These are phyloP conservation scores for Carex cristatella DNA, from an alignment of 176 grass and related monocot genomes.

Conservation along the genomic window DNA sequence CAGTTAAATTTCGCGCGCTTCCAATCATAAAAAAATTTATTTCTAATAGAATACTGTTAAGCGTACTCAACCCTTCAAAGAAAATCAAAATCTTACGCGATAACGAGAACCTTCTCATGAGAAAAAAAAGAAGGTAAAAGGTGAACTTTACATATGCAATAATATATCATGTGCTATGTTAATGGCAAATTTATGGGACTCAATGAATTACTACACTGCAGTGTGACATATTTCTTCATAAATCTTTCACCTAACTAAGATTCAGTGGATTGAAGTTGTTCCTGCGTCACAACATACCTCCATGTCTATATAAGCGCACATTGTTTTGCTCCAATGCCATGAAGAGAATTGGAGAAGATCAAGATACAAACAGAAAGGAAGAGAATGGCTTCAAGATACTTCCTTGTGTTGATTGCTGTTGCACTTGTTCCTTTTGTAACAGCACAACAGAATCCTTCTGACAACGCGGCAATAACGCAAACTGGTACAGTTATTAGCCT, in stretches of 20 bases:
- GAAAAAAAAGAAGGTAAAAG: too few species aligned
- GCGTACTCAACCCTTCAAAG: too few species aligned
- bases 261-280: neutral
- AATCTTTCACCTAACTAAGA: neutral
- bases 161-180: too few species aligned
- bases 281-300: neutral
- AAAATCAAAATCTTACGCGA: too few species aligned
- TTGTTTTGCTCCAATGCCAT: neutral
- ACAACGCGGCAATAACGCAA: neutral
- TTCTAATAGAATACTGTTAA: too few species aligned
- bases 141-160: too few species aligned
- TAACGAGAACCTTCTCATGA: too few species aligned
- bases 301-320: neutral
- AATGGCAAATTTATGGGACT: too few species aligned
- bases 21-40: too few species aligned
- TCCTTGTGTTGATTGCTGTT: neutral
- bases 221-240: neutral
- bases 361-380: neutral
- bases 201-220: neutral
- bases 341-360: neutral
- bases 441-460: neutral
- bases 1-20: too few species aligned
- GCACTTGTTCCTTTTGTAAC: neutral
- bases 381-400: neutral
- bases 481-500: neutral